Evolutionary conservation across 768 basidiomycete species (phyloP).

Genomic region (Lentinula edodes): DNA sequence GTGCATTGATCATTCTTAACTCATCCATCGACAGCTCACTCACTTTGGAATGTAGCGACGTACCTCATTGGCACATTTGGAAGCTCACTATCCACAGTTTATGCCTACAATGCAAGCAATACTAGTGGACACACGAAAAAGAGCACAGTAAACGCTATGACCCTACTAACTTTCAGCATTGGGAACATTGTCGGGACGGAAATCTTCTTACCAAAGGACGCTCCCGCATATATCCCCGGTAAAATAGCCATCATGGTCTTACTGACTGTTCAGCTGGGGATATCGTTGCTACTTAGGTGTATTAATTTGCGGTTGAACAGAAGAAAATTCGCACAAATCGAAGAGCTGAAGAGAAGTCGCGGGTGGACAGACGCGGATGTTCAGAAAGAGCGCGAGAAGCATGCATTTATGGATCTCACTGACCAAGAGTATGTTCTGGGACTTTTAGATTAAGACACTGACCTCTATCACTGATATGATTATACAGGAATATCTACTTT

Average conservation of each 20-base stretch:
- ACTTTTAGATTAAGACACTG: background rate
- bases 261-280: slow-evolving; percentile 42
- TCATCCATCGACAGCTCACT: background rate
- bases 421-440: slow-evolving; percentile 48
- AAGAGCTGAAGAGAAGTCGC: slow-evolving; percentile 35
- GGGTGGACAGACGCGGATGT: slow-evolving; percentile 58
- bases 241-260: slow-evolving; percentile 63
- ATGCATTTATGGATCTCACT: slow-evolving; percentile 60
- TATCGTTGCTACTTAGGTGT: slow-evolving; percentile 45
- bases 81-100: slow-evolving; percentile 48
- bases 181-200: slow-evolving; percentile 62
- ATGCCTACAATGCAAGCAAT: slow-evolving; percentile 62
- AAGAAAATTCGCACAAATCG: slow-evolving; percentile 36
- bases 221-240: slow-evolving; percentile 58
- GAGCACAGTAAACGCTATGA: slow-evolving; percentile 60
- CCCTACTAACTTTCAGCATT: slow-evolving; percentile 45
- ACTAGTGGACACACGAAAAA: slow-evolving; percentile 66
- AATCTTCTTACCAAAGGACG: slow-evolving; percentile 58
- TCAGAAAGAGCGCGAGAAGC: slow-evolving; percentile 49
- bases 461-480: slow-evolving; percentile 14
- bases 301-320: slow-evolving; percentile 51
- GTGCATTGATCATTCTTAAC: slow-evolving; percentile 21
- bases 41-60: slow-evolving; percentile 25
- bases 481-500: slow-evolving; percentile 49
- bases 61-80: slow-evolving; percentile 55